Conservation (phyloP, 768 basidiomycete genomes). For the Agrocybe pediades region DNA sequence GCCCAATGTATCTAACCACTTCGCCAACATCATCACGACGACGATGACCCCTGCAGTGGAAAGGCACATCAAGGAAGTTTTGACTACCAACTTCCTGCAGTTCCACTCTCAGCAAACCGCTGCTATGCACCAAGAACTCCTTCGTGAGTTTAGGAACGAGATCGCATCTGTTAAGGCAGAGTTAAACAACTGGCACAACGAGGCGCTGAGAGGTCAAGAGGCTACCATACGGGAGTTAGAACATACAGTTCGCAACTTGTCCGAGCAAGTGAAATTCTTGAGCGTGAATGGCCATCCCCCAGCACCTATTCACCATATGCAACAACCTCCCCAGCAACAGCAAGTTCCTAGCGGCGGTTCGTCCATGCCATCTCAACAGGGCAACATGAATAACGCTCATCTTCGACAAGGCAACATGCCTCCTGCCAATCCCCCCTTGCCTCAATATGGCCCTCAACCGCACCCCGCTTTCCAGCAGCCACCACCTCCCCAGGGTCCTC, state of each 20-base stretch:
- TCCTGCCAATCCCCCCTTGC: conserved; percentile 36
- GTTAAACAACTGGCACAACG: conserved; percentile 79
- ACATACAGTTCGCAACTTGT: conserved; percentile 69
- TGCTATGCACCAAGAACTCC: conserved; percentile 77
- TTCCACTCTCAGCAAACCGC: conserved; percentile 75
- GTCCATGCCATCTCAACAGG: conserved; percentile 33
- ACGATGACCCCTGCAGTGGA: conserved; percentile 78
- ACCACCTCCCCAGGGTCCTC: conserved; percentile 37
- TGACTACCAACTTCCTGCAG: conserved; percentile 74
- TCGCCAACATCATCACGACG: conserved; percentile 72
- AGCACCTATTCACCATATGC: conserved; percentile 31
- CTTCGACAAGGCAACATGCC: conserved; percentile 45
- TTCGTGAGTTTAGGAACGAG: conserved; percentile 74
- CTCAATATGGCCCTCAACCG: conserved; percentile 35
- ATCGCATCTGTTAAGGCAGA: conserved; percentile 80
- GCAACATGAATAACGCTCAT: conserved; percentile 38
- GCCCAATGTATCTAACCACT: conserved; percentile 75
- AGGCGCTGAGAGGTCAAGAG: conserved; percentile 78
- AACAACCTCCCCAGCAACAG: conserved; percentile 43
- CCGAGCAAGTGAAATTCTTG: conserved; percentile 84
- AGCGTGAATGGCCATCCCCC: conserved; percentile 49
- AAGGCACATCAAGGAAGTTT: conserved; percentile 78
- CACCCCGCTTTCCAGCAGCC: conserved; percentile 38
- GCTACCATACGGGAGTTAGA: conserved; percentile 82
- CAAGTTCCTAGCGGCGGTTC: conserved; percentile 42